Evolutionary conservation across 257 asterid species (phyloP), one percentile per base, ranked within the genome.

Genomic region (Ilex aquifolium): DNA sequence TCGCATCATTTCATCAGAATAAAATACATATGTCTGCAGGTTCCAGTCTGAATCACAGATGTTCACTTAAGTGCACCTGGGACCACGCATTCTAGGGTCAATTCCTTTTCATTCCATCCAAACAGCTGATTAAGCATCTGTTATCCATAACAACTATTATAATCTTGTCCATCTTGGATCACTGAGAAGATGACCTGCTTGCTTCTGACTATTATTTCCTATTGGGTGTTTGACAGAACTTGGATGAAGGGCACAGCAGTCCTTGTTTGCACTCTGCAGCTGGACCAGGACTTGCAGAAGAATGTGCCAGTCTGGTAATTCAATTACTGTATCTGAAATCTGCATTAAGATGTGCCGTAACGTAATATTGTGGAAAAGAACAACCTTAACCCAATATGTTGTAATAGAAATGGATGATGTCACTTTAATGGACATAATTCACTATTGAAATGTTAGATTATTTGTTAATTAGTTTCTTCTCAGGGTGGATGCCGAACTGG

Each of bases 401-500:
- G 7, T 36, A 8, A 36, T 36, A 36, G 42, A 8, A 36, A 36
- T 36, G 5, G 42, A 4, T 4, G 42, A 2, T 0, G 42, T 36
- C 8, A 36, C 42, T 36, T 36, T 36, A 4, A 36, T 36, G 5
- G 42, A 36, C 5, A 36, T 36, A 36, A 8, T 36, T 4, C 42
- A 8, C 42, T 36, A 55, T 31, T 64, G 44, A 57, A 42, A 44
- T 42, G 10, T 52, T 56, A 30, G n/a, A n/a, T 16, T 21, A 21
- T 21, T 21, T 21, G 1, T n/a, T 14, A 42, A 15, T 13, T 56
- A 63, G 12, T 57, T 16, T 13, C 40, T 64, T 65, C 59, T 55
- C 69, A 93, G 99, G 99, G 99, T 68, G 99, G 96, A 62, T 93
- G 99, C 76, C 88, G 97, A 68, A 93, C 99, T 56, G 99, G 99